phyloP scores from a whole-genome alignment of 1,284 basidiomycete genomes.

The Sporisorium graminicola region DNA sequence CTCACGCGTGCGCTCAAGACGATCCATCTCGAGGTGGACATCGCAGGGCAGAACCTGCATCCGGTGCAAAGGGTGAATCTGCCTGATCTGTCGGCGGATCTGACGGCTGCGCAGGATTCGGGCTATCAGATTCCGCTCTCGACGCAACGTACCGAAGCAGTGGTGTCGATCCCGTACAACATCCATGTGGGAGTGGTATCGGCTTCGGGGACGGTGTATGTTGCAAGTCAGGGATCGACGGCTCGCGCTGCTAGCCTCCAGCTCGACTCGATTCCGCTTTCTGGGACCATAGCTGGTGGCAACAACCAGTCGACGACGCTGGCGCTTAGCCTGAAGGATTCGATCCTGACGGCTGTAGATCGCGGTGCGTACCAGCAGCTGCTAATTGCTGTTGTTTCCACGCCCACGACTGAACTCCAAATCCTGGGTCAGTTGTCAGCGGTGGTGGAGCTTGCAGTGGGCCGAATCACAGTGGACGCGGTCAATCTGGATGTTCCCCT shows the following conservation, averaged over 20 bases:
- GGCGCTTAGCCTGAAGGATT: not conserved
- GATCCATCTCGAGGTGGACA: slow-evolving; percentile 75
- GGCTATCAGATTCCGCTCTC: slow-evolving; percentile 29
- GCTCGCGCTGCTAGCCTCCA: slow-evolving; percentile 6
- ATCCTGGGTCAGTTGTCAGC: slow-evolving; percentile 75
- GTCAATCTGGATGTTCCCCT: slow-evolving; percentile 77
- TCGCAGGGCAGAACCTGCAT: slow-evolving; percentile 78
- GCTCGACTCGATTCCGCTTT: slow-evolving; percentile 1
- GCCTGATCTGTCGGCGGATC: slow-evolving; percentile 75
- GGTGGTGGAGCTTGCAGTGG: slow-evolving; percentile 76
- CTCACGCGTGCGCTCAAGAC: slow-evolving; percentile 79
- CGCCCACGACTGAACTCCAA: slow-evolving; percentile 2
- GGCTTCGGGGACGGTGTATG: slow-evolving; percentile 73
- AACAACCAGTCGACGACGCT: slow-evolving; percentile 5
- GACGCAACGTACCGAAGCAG: slow-evolving; percentile 74
- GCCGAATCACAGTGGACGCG: slow-evolving; percentile 76
- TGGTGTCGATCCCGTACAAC: slow-evolving; percentile 81
- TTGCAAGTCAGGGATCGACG: slow-evolving; percentile 58
- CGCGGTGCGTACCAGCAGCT: slow-evolving; percentile 7
- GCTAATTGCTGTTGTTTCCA: slow-evolving; percentile 4
- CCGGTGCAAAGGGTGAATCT: slow-evolving; percentile 78
- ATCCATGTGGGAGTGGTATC: slow-evolving; percentile 79
- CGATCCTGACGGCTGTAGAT: slow-evolving; percentile 2
- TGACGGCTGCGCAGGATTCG: slow-evolving; percentile 67
- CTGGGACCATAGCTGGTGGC: not conserved